These are phyloP conservation scores for Lactifluus rugatus DNA, from an alignment of 768 basidiomycete species.

Conservation along the genomic window DNA sequence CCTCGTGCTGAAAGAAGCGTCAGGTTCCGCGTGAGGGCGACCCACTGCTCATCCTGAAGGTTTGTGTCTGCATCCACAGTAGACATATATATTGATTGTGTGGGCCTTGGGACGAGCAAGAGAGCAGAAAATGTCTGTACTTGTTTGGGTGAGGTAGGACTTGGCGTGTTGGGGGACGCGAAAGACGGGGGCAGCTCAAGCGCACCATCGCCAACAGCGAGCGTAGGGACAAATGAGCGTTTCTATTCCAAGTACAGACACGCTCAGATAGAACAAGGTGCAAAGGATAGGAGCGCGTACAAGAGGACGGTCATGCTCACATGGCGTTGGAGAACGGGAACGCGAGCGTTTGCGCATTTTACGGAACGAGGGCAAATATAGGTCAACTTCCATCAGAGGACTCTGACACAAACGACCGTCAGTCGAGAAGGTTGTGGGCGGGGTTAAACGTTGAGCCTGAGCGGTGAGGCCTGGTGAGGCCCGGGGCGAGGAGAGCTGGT, in stretches of 20 bases:
- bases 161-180: constrained; percentile 14
- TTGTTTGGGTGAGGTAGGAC: constrained; percentile 24
- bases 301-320: constrained; percentile 41
- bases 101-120: background rate
- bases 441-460: background rate
- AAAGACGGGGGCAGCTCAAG: constrained; percentile 11
- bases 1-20: constrained; percentile 31
- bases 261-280: background rate
- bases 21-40: constrained; percentile 55
- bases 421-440: background rate
- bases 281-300: constrained; percentile 30
- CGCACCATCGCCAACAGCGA: constrained; percentile 29
- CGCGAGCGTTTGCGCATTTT: constrained; percentile 23
- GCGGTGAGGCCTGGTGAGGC: too few species aligned
- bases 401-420: too few species aligned
- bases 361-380: constrained; percentile 38
- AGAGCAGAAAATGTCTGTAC: background rate
- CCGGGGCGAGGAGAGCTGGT: too few species aligned
- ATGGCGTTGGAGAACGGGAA: constrained; percentile 24
- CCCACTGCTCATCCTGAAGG: constrained; percentile 53
- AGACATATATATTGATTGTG: background rate
- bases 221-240: constrained; percentile 32
- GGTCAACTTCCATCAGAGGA: constrained; percentile 46
- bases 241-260: constrained; percentile 35
- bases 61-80: constrained; percentile 15